Evolutionary conservation across 192 early-diverging fungal species (phyloP), one percentile per base, ranked within the genome.

Genomic region (Phlyctochytrium arcticum): DNA sequence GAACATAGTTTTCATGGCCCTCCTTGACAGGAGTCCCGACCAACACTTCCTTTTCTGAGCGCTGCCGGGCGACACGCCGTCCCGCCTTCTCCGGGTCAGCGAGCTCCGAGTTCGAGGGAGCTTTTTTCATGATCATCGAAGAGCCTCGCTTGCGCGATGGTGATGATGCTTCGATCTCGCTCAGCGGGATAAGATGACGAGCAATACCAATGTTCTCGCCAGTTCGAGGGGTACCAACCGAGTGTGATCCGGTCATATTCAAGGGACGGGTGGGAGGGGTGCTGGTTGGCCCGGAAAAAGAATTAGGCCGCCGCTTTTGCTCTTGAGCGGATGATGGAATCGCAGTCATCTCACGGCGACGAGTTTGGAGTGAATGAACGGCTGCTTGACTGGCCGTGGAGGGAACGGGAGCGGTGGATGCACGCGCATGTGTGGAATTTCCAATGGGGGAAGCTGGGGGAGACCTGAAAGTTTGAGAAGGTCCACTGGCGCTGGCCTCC

Each of bases 1-100:
- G 80, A 51, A 92, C 86, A 68, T 95, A 98, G 75, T 98, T 96
- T 15, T 81, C 87, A 73, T 98, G 96, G n/a, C 89, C 93, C 54
- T 95, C 92, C 26, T 88, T 87, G 37, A 98, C 92, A 34, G 87
- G 86, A 0, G 93, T 96, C 23, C 94, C 96, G 32, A 89, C 76
- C 6, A 82, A 39, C 3, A 84, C 80, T 48, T 82, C 77, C 47
- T 69, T 53, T 26, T 75, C 78, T 0, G 65, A 60, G 21, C 54
- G 33, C 46, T 72, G 70, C 9, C 65, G 48, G n/a, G 64, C 55
- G 26, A 67, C 34, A 5, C 64, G 53, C 24, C 64, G 63, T 5
- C 21, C 19, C 47, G 51, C 54, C 10, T 8, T 66, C 12, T 17
- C 42, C 50, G 33, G 17, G 9, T 12, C 15, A 6, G 17, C 23